These are phyloP conservation scores for Colletotrichum salicis DNA, from an alignment of 2,329 filamentous ascomycete species.

Conservation along the genomic window DNA sequence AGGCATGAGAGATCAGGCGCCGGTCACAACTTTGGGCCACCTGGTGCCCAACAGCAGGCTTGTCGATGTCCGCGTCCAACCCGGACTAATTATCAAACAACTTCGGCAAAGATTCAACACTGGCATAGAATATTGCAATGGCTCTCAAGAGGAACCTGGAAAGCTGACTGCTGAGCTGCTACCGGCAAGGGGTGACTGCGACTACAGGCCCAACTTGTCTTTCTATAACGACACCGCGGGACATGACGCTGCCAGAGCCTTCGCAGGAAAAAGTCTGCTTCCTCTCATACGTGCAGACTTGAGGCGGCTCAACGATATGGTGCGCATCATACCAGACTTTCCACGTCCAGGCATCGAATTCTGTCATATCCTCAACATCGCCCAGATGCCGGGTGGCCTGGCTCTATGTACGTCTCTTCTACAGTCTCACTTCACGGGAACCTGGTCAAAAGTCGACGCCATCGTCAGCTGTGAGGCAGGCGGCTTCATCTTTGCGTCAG, in stretches of 20 bases:
- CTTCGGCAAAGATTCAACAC: conserved; percentile 46
- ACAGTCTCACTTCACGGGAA: conserved; percentile 53
- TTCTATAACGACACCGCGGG: conserved; percentile 64
- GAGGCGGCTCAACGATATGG: conserved; percentile 60
- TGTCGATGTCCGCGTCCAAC: conserved; percentile 63
- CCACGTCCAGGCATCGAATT: conserved; percentile 63
- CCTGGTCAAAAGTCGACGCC: conserved; percentile 58
- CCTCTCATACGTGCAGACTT: conserved; percentile 59
- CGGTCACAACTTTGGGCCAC: conserved; percentile 63
- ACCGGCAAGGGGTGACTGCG: conserved; percentile 8
- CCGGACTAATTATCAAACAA: conserved; percentile 48
- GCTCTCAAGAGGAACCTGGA: conserved; percentile 20
- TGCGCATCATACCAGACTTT: conserved; percentile 59
- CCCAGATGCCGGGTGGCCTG: conserved; percentile 62
- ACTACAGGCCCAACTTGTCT: conserved; percentile 53
- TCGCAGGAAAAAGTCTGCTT: conserved; percentile 55
- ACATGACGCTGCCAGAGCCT: conserved; percentile 47
- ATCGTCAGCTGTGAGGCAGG: conserved; percentile 67
- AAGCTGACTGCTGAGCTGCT: not conserved
- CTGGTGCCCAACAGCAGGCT: conserved; percentile 63
- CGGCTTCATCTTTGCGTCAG: conserved; percentile 65
- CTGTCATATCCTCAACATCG: conserved; percentile 67
- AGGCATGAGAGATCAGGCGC: conserved; percentile 70
- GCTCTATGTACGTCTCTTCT: conserved; percentile 62
- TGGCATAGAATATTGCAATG: conserved; percentile 3